Base-by-base conservation (phyloP, 371 early-diverging fungal genomes). In the Encephalitozoon intestinalis region DNA sequence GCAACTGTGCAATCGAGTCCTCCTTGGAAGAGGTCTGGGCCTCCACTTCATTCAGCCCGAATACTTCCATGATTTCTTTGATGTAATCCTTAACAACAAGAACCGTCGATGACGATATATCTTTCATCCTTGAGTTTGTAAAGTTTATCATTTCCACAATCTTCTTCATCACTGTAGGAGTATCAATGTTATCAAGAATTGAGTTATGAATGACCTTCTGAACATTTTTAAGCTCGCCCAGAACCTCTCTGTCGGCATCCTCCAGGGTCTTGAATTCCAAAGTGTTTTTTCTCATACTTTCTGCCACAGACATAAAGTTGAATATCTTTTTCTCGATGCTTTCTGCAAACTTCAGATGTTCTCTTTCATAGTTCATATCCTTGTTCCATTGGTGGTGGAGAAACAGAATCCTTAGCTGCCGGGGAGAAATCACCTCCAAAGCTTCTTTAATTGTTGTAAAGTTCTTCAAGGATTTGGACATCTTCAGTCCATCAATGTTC, bases 381-480 rank as follows among this genome's bases (percentile, higher is more conserved):
- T 88, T 85, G 81, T 90, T 88, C 96, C 96, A 99, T 65, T 88
- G 88, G 73, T 93, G 91, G 50, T 91, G 84, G 79, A 99, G 86
- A 87, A 95, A 96, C 87, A 94, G 89, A 69, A 93, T 84, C 73
- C 99, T 90, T 53, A 99, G 84, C 85, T 94, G 94, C 39, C 91
- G 87, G 6, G 94, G 87, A 6, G 91, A 88, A 82, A 90, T 89
- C 69, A 87, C 89, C 70, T 89, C 85, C 52, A 97, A 87, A 18
- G 93, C 92, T 82, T 95, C 92, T 84, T 89, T 87, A 63, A 98
- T 93, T 1, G 94, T 90, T 70, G 94, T 90, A 84, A 97, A 99
- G 87, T 99, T 99, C 87, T 99, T 99, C 43, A 99, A 86, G 76
- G 91, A 91, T 88, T 99, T 99, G 78, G 92, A 92, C 99, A 99